These are phyloP conservation scores for Candida taoyuanica DNA, from an alignment of 805 yeast genomes.

Conservation along the genomic window DNA sequence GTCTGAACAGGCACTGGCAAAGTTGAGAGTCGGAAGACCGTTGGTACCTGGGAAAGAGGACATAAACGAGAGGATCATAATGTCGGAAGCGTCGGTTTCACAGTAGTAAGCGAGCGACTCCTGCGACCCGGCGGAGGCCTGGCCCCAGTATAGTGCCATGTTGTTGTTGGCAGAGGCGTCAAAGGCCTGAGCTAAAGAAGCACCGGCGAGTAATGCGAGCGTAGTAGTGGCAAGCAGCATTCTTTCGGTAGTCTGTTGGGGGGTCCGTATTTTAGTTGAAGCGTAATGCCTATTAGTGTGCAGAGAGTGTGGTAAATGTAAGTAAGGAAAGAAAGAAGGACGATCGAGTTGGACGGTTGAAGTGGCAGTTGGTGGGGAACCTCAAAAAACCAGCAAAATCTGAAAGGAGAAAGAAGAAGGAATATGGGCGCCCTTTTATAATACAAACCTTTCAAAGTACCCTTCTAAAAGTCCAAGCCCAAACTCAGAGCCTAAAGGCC, in stretches of 20 bases:
- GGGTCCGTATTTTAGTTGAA: too few species aligned
- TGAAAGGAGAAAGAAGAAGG: too few species aligned
- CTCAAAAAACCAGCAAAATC: too few species aligned
- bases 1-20: slow-evolving; percentile 49
- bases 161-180: slow-evolving; percentile 43
- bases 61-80: slow-evolving; percentile 68
- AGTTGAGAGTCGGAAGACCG: slow-evolving; percentile 40
- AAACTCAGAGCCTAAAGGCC: too few species aligned
- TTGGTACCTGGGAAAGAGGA: slow-evolving; percentile 37
- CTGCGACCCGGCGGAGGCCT: slow-evolving; percentile 64
- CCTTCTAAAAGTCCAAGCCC: too few species aligned
- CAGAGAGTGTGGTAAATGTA: not conserved
- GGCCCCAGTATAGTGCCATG: slow-evolving; percentile 89
- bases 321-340: not conserved
- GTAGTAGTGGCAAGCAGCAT: too few species aligned
- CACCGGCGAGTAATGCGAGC: slow-evolving; percentile 9
- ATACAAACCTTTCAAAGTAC: too few species aligned
- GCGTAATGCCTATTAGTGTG: too few species aligned
- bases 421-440: too few species aligned
- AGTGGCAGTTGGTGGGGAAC: not conserved
- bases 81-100: slow-evolving; percentile 62
- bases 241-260: too few species aligned
- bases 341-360: not conserved
- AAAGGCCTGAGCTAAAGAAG: slow-evolving; percentile 25
- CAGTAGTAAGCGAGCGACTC: slow-evolving; percentile 51